Percentiles rank a stretch among this genome's conserved stretches.
Evolutionary conservation across 1,284 basidiomycete species (phyloP).

Genomic region (Tilletia horrida): DNA sequence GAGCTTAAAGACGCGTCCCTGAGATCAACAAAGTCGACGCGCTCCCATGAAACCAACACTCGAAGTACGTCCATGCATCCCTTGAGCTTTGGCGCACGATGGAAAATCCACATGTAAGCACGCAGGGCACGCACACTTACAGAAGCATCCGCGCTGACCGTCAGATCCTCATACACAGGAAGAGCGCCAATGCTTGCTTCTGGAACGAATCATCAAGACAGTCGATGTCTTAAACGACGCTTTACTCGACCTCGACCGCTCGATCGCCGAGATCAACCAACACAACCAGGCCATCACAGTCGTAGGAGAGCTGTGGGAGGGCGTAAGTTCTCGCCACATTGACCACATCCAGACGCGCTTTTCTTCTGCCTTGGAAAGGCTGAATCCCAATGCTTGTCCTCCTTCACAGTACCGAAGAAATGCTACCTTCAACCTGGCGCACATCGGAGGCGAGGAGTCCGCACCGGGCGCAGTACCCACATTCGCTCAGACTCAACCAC

Average conservation of each 20-base stretch:
- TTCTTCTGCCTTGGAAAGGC: neutral
- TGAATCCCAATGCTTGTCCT: too few species aligned
- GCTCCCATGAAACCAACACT: neutral
- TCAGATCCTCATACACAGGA: constrained; percentile 66
- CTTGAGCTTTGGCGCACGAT: neutral
- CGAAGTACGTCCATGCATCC: too few species aligned
- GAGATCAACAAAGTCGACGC: neutral
- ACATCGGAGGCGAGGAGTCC: constrained; percentile 34
- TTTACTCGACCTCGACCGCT: constrained; percentile 70
- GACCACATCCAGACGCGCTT: too few species aligned
- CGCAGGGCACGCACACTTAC: neutral
- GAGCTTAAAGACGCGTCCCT: too few species aligned
- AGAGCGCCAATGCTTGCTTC: constrained; percentile 79
- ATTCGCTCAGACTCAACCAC: neutral
- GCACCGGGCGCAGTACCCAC: neutral
- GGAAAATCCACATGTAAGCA: constrained; percentile 11
- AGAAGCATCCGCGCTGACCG: neutral
- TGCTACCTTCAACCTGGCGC: constrained; percentile 49
- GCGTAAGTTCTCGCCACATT: constrained; percentile 30
- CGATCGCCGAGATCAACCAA: constrained; percentile 60
- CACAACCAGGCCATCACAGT: constrained; percentile 50
- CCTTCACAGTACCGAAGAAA: constrained; percentile 47
- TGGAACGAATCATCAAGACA: constrained; percentile 86
- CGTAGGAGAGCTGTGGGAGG: constrained; percentile 49
- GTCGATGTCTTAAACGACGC: constrained; percentile 62